These are phyloP conservation scores for Aspergillus pseudoterreus DNA, from an alignment of 2,329 filamentous ascomycete genomes.

Conservation along the genomic window DNA sequence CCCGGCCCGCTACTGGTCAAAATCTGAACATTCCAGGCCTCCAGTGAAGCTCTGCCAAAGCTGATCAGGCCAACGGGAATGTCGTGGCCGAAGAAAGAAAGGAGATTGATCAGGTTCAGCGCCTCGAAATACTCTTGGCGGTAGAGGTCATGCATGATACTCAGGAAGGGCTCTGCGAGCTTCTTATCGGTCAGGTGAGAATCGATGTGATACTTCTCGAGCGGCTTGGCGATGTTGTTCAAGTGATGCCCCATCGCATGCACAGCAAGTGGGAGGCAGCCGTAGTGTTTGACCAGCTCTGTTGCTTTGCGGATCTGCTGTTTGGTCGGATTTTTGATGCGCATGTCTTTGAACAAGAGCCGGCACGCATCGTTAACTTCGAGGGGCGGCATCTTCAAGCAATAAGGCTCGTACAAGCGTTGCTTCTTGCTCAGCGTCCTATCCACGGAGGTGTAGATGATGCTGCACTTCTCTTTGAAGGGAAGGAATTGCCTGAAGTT, in stretches of 20 bases:
- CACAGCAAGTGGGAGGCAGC: slow-evolving; percentile 64
- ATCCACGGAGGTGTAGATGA: slow-evolving; percentile 68
- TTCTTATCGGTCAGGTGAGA: slow-evolving; percentile 55
- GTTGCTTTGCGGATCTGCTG: slow-evolving; percentile 56
- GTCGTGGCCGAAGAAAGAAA: slow-evolving; percentile 63
- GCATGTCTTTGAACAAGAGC: slow-evolving; percentile 61
- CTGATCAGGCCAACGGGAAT: slow-evolving; percentile 64
- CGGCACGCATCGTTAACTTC: slow-evolving; percentile 56
- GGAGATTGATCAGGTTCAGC: slow-evolving; percentile 60
- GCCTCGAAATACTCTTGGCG: slow-evolving; percentile 48
- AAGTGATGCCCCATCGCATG: slow-evolving; percentile 63
- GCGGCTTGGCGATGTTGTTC: slow-evolving; percentile 57
- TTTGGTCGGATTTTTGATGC: slow-evolving; percentile 53
- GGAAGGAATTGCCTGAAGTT: slow-evolving; percentile 60
- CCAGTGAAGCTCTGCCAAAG: slow-evolving; percentile 46
- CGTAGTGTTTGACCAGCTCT: slow-evolving; percentile 62
- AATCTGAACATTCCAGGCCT: slow-evolving; percentile 33
- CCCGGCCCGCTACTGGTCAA: slow-evolving; percentile 32
- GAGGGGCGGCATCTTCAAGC: slow-evolving; percentile 55
- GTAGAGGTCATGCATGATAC: slow-evolving; percentile 47
- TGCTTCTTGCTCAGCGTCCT: slow-evolving; percentile 53
- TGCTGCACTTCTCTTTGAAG: slow-evolving; percentile 57
- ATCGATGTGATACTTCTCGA: slow-evolving; percentile 57
- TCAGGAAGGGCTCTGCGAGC: slow-evolving; percentile 47
- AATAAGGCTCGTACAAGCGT: slow-evolving; percentile 57